A percentile compares a stretch with the other conserved stretches of the same genome.
These are phyloP conservation scores for Paramecium sexaurelia DNA, from an alignment of 73 alveolate genomes.

Conservation along the genomic window DNA sequence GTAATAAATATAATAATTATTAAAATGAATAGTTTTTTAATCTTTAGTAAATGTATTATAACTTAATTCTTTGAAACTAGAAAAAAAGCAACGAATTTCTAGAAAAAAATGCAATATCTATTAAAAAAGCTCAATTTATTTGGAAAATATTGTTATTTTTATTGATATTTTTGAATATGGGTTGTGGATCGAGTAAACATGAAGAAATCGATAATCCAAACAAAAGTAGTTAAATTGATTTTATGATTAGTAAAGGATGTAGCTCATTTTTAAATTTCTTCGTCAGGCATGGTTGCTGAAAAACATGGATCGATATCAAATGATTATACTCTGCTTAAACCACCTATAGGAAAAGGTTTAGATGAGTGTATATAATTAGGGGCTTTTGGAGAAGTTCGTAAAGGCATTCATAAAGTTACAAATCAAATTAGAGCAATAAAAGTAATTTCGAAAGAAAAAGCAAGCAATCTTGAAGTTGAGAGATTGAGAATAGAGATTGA, in stretches of 20 bases:
- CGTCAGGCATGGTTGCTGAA: conserved; percentile 43
- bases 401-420: conserved; percentile 21
- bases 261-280: conserved; percentile 2
- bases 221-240: background rate
- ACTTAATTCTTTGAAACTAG: background rate
- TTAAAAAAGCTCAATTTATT: background rate
- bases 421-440: conserved; percentile 36
- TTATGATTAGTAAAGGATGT: background rate
- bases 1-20: background rate
- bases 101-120: background rate
- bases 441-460: conserved; percentile 1
- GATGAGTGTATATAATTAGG: background rate
- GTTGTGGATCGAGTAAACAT: conserved; percentile 13
- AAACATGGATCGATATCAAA: conserved; percentile 32
- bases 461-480: conserved; percentile 15
- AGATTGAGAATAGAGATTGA: conserved; percentile 43
- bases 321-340: conserved; percentile 51
- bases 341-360: conserved; percentile 48
- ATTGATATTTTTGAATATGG: background rate
- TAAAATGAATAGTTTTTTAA: background rate
- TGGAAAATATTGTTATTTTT: background rate
- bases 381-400: conserved; percentile 61
- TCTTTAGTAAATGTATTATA: background rate
- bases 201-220: conserved; percentile 18
- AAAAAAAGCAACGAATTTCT: background rate